phyloP scores from a whole-genome alignment of 2,329 filamentous ascomycete genomes.

The Metarhizium robertsii region DNA sequence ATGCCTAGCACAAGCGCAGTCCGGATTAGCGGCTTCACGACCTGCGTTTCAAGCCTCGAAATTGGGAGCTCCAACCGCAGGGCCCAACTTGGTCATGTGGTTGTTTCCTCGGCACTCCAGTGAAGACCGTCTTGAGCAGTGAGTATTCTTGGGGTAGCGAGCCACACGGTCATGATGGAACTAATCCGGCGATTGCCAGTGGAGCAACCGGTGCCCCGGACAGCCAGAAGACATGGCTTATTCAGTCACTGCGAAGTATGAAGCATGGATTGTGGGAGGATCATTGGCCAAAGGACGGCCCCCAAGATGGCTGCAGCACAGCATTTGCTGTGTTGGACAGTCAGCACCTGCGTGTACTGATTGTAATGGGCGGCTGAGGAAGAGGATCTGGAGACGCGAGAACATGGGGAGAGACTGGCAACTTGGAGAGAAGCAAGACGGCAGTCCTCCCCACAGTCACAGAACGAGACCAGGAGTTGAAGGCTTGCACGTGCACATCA shows the following conservation, averaged over 20 bases:
- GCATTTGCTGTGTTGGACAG: neutral
- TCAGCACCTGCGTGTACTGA: neutral
- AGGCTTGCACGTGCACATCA: neutral
- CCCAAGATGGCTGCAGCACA: neutral
- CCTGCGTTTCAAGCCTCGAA: neutral
- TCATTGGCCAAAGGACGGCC: neutral
- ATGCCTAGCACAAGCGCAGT: neutral
- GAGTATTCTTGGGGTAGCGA: neutral
- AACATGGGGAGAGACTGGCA: no score
- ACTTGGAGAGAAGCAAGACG: no score
- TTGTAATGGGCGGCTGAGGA: neutral
- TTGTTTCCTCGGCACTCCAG: no score
- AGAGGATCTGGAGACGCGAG: no score
- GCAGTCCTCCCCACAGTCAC: no score
- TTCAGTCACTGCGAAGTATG: neutral
- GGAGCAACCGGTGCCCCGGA: neutral
- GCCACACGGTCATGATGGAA: neutral
- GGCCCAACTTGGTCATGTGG: no score
- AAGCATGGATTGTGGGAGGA: neutral
- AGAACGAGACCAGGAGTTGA: no score
- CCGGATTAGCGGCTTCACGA: neutral
- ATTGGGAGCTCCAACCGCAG: no score
- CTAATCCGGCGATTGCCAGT: constrained; percentile 2
- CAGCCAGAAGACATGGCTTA: neutral
- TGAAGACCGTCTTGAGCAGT: no score